Base-by-base conservation (phyloP, 2,329 filamentous ascomycete genomes). In the Cyphellophora europaea region DNA sequence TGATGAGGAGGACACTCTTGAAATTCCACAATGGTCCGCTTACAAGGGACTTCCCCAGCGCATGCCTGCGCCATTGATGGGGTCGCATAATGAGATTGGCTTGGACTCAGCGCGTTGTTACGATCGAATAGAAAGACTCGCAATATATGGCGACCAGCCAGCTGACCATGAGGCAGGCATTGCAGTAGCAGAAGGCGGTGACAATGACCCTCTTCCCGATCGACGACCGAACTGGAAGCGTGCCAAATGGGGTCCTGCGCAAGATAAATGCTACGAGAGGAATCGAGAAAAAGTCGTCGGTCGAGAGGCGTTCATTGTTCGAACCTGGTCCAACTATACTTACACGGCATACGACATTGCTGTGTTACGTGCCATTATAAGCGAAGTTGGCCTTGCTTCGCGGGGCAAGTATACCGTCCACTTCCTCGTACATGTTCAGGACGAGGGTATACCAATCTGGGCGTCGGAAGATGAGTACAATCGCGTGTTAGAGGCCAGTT, bases 321-420 rank as follows among this genome's bases (percentile, higher is more conserved):
- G 47, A 11, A 49, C 47, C 13, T 49, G 47, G 47, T 37, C 33
- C 38, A 45, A 35, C 11, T 47, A 41, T 34, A 19, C 41, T 14
- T 49, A 49, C 23, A 41, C 45, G 6, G 25, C 38, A 4, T 40
- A 41, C 27, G 32, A 47, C 23, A 47, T 48, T 25, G 38, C 43
- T 15, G 46, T 48, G 39, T 35, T 49, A 10, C 39, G 47, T 10
- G 45, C 47, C 19, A 42, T 49, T 3, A 41, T 49, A 28, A 47
- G 42, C 31, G 47, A 49, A 30, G 63, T 88, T 5, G 72, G 77
- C 6, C 61, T 89, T 33, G 71, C 73, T 36, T 82, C 81, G 0
- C 81, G 82, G n/a, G 80, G 77, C 19, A 81, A 88, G 53, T 87
- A 87, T 49, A 69, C 74, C 16, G 69, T 89, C 2, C 82, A 88